Base-by-base conservation (phyloP, 495 filamentous ascomycete genomes). In the Zalerion maritima region DNA sequence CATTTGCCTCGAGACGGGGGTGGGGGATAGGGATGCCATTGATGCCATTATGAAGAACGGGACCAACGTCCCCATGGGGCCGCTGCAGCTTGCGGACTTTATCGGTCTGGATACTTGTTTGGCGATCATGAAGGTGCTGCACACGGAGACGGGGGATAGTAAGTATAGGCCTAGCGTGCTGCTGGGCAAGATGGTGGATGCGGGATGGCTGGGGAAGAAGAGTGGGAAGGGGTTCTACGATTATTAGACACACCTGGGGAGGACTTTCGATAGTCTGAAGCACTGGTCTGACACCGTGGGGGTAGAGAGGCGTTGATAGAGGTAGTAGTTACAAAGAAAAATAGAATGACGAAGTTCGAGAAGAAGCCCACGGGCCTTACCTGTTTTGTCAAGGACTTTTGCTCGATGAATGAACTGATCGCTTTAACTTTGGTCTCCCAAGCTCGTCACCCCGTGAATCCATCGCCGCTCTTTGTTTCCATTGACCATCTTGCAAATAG, bases 11-110 rank as follows among this genome's bases (percentile, higher is more conserved):
- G 89, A 99, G 51, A 96, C 89, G 1, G 81, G 81, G 2, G 71
- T 99, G 2, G 89, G 91, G 10, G 60, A 61, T 31, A 76, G 78
- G 32, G 82, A 94, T 34, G 77, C 86, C 39, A 96, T 99, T 35
- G 89, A 99, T 49, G 77, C 63, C 35, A 96, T 93, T 42, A 99
- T 99, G 89, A 94, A 93, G 71, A 94, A 92, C 39, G 89, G 89
- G 18, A 96, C 89, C 11, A 93, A 93, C 52, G 89, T 96, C 26
- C 89, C 91, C 6, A 99, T 99, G 89, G 89, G 89, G 2, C 89
- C 89, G 11, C 57, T 99, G 37, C 74, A 81, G 43, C 54, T 99
- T 48, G 89, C 89, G 5, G 89, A 99, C 54, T 96, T 99, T 49
- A 96, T 99, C 40, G 89, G 89, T 8, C 64, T 99, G 13, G 89